Percentiles rank a stretch among this genome's conserved stretches.
Conservation (phyloP, 805 yeast genomes). For the Kodamaea kaohsiungensis region DNA sequence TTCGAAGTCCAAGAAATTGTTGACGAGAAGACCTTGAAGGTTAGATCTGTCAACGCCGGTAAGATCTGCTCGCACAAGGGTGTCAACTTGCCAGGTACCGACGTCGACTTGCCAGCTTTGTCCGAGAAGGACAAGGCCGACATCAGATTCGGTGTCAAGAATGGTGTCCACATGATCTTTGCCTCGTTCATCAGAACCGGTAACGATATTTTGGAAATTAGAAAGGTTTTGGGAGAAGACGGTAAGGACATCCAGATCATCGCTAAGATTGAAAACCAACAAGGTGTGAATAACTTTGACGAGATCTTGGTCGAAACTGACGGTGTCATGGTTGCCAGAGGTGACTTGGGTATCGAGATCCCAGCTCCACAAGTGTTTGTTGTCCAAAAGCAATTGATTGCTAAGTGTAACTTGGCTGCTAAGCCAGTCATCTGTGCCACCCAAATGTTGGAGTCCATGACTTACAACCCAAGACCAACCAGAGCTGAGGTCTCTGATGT, state of each 20-base stretch:
- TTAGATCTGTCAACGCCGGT: constrained; percentile 90
- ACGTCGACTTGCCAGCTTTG: constrained; percentile 97
- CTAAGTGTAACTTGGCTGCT: constrained; percentile 98
- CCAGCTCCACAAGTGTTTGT: constrained; percentile 99
- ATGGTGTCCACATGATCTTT: constrained; percentile 96
- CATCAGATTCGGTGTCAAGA: constrained; percentile 92
- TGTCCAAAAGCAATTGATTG: constrained; percentile 98
- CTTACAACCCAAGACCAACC: constrained; percentile 99
- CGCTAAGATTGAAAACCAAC: constrained; percentile 98
- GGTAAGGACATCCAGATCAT: constrained; percentile 96
- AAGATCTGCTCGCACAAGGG: constrained; percentile 97
- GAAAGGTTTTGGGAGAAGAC: constrained; percentile 94
- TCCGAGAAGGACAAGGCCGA: constrained; percentile 96
- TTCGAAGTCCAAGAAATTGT: constrained; percentile 86
- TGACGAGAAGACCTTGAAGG: constrained; percentile 81
- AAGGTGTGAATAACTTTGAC: constrained; percentile 99
- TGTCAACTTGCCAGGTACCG: constrained; percentile 98
- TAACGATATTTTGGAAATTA: constrained; percentile 83
- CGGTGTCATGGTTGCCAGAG: constrained; percentile 99
- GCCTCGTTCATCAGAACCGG: constrained; percentile 98
- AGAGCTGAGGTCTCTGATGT: constrained; percentile 99
- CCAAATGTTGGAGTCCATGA: constrained; percentile 99
- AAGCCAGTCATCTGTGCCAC: constrained; percentile 99
- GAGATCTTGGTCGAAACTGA: constrained; percentile 92
- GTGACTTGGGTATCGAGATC: constrained; percentile 99